Evolutionary conservation across 139 green algal genomes (phyloP).

Genomic region (Eudorina sp.): DNA sequence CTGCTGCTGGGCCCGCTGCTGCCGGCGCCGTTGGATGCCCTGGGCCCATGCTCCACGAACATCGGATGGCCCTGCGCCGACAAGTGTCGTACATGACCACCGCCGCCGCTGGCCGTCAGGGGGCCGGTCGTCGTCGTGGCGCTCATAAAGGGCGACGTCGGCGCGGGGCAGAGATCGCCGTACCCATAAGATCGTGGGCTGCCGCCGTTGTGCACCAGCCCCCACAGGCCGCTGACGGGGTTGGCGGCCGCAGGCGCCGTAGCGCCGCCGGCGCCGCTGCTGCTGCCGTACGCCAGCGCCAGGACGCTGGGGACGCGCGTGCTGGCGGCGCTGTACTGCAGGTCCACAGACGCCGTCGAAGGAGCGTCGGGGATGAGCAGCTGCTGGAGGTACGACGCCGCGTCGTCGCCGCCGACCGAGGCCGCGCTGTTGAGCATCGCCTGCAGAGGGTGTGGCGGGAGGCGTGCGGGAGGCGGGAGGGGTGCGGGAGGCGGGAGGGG

Average conservation of each 20-base stretch:
- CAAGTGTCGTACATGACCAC: background rate
- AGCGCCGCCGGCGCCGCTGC: background rate
- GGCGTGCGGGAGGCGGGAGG: background rate
- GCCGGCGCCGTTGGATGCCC: too few species aligned
- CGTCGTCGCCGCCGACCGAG: constrained; percentile 2
- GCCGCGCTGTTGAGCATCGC: constrained; percentile 1
- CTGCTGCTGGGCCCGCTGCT: background rate
- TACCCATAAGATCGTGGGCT: background rate
- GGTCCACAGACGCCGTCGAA: constrained; percentile 10
- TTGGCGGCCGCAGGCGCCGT: background rate
- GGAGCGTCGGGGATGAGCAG: constrained; percentile 10
- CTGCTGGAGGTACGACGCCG: constrained; percentile 15
- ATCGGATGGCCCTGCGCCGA: background rate
- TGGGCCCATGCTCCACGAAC: background rate
- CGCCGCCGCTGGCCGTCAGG: background rate
- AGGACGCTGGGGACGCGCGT: background rate
- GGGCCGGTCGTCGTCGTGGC: too few species aligned
- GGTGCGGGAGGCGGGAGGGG: background rate
- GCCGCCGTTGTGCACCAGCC: background rate
- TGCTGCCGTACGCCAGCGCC: constrained; percentile 26
- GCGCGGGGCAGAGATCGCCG: too few species aligned
- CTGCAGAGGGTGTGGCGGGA: background rate
- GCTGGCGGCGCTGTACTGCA: constrained; percentile 27
- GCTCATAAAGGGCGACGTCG: too few species aligned
- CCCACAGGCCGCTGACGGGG: background rate